Conservation (phyloP, 257 asterid species). For the Solanum dulcamara region DNA sequence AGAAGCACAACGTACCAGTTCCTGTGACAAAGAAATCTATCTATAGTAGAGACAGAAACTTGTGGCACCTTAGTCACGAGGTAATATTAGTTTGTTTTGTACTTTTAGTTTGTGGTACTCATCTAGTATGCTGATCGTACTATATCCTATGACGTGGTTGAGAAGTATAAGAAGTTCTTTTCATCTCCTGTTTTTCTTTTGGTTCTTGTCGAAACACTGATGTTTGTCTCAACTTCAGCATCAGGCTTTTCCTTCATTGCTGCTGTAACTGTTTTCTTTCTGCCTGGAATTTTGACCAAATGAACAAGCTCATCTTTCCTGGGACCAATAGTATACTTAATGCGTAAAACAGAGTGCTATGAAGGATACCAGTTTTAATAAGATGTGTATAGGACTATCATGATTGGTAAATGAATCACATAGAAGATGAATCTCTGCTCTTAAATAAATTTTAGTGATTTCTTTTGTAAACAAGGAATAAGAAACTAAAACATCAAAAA, state of each 20-base stretch:
- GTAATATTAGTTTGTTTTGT: conserved; percentile 12
- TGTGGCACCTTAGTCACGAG: conserved; percentile 99
- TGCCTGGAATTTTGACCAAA: not conserved
- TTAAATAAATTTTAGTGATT: not conserved
- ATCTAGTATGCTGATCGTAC: not conserved
- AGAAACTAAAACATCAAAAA: not conserved
- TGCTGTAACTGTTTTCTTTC: not conserved
- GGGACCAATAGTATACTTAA: not conserved
- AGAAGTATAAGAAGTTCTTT: not conserved
- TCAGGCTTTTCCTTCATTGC: not conserved
- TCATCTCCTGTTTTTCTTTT: not conserved
- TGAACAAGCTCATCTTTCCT: not conserved
- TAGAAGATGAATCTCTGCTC: not conserved
- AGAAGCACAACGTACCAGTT: conserved; percentile 81
- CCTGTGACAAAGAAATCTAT: conserved; percentile 94
- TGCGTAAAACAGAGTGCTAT: not conserved
- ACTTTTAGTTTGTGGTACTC: not conserved
- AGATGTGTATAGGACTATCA: not conserved
- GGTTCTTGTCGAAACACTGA: not conserved
- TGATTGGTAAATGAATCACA: not conserved
- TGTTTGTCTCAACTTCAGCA: not conserved
- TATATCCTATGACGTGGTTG: not conserved
- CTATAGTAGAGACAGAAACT: conserved; percentile 94
- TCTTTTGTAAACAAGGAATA: not conserved
- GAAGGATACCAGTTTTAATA: not conserved